phyloP scores from a whole-genome alignment of 2,329 filamentous ascomycete genomes.

The Penicillium olsonii region DNA sequence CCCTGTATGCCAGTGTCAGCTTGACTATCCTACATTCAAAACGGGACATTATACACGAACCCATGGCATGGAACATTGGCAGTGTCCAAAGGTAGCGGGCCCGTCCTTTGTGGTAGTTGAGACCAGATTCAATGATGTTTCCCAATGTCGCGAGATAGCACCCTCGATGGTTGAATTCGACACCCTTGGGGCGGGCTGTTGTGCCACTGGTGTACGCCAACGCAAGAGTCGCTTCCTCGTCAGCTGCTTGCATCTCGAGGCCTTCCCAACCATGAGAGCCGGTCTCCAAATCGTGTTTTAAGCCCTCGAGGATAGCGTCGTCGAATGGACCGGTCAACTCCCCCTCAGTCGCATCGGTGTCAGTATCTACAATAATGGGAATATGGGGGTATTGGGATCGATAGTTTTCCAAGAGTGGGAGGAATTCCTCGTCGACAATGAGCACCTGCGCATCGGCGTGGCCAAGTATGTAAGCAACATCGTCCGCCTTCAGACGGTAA shows the following conservation, averaged over 20 bases:
- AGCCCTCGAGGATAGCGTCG: constrained; percentile 76
- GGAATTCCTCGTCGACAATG: constrained; percentile 81
- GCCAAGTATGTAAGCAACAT: constrained; percentile 87
- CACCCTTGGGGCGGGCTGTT: constrained; percentile 87
- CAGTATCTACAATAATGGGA: constrained; percentile 76
- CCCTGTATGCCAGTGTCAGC: constrained; percentile 31
- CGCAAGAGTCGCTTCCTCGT: constrained; percentile 81
- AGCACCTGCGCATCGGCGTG: constrained; percentile 85
- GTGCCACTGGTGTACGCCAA: constrained; percentile 94
- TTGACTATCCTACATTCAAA: not conserved
- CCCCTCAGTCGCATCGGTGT: constrained; percentile 76
- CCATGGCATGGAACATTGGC: constrained; percentile 76
- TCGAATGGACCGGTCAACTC: constrained; percentile 79
- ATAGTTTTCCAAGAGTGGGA: constrained; percentile 68
- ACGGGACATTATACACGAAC: constrained; percentile 34
- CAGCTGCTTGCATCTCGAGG: constrained; percentile 66
- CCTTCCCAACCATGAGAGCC: constrained; percentile 74
- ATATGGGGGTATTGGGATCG: constrained; percentile 61
- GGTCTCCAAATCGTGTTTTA: constrained; percentile 67
- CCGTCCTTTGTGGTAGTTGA: constrained; percentile 69
- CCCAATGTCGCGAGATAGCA: constrained; percentile 80
- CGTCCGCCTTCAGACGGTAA: constrained; percentile 75
- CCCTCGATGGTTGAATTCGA: constrained; percentile 86
- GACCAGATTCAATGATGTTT: constrained; percentile 84
- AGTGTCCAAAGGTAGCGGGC: constrained; percentile 90